Conservation (phyloP, 495 filamentous ascomycete species). For the Lophium mytilinum region DNA sequence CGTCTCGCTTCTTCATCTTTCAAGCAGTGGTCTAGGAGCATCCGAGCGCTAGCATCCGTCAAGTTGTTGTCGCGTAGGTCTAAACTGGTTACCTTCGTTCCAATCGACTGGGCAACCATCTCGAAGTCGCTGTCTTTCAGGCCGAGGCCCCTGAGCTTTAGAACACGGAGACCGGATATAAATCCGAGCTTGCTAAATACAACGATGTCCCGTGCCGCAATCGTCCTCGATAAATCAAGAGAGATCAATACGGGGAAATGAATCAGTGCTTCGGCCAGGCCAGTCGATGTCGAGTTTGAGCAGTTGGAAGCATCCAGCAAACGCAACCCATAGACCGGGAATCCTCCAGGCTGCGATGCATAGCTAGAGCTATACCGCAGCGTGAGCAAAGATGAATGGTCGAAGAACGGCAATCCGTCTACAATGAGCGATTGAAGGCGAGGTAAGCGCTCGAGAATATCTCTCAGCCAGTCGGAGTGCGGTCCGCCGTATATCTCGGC, state of each 20-base stretch:
- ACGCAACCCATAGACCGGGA: slow-evolving; percentile 36
- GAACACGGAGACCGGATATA: slow-evolving; percentile 46
- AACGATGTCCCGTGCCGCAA: slow-evolving; percentile 43
- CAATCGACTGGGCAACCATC: slow-evolving; percentile 46
- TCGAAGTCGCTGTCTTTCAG: slow-evolving; percentile 49
- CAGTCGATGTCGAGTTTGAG: slow-evolving; percentile 47
- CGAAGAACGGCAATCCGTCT: slow-evolving; percentile 54
- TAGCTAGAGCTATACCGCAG: slow-evolving; percentile 31
- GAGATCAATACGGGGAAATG: slow-evolving; percentile 50
- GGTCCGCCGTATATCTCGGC: slow-evolving; percentile 59
- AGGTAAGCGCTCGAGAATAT: slow-evolving; percentile 53
- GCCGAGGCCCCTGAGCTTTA: slow-evolving; percentile 51
- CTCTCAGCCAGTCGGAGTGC: slow-evolving; percentile 52
- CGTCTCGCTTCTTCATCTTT: not conserved
- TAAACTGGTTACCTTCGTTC: slow-evolving; percentile 45
- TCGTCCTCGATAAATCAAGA: slow-evolving; percentile 54
- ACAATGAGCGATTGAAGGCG: slow-evolving; percentile 55
- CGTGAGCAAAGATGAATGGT: slow-evolving; percentile 51
- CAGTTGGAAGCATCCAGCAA: slow-evolving; percentile 52
- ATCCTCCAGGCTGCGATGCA: not conserved
- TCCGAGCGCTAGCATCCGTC: slow-evolving; percentile 47
- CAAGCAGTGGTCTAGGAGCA: slow-evolving; percentile 47
- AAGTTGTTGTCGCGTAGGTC: slow-evolving; percentile 54
- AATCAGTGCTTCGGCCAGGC: slow-evolving; percentile 45
- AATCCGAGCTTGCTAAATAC: slow-evolving; percentile 37